Percentiles rank a stretch among this genome's conserved stretches.
phyloP scores from a whole-genome alignment of 2,329 filamentous ascomycete species.

The Pseudogymnoascus sp. region DNA sequence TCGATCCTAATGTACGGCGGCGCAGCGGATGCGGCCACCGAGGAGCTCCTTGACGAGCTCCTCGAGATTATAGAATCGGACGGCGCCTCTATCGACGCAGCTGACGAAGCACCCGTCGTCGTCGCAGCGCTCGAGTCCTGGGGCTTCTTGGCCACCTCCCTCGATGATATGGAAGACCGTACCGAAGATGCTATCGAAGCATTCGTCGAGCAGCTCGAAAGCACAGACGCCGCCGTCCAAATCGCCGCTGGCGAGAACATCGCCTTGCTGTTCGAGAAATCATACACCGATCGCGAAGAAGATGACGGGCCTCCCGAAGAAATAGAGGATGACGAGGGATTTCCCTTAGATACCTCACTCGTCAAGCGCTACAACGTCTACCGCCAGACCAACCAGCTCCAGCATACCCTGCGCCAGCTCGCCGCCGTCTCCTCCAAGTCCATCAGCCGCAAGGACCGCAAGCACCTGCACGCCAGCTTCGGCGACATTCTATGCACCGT shows the following conservation, averaged over 20 bases:
- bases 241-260: slow-evolving; percentile 66
- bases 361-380: slow-evolving; percentile 62
- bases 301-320: slow-evolving; percentile 35
- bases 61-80: slow-evolving; percentile 63
- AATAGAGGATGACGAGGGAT: slow-evolving; percentile 28
- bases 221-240: slow-evolving; percentile 52
- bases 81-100: slow-evolving; percentile 53
- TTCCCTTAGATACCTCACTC: slow-evolving; percentile 31
- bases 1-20: slow-evolving; percentile 58
- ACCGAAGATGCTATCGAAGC: slow-evolving; percentile 58
- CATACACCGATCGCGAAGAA: slow-evolving; percentile 35
- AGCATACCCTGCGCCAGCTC: slow-evolving; percentile 50
- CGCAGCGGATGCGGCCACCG: slow-evolving; percentile 51
- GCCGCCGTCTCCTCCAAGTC: slow-evolving; percentile 51
- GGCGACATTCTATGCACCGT: slow-evolving; percentile 58
- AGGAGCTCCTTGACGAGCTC: slow-evolving; percentile 57
- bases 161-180: slow-evolving; percentile 57
- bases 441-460: slow-evolving; percentile 59
- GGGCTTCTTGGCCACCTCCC: slow-evolving; percentile 57
- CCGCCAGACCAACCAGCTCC: slow-evolving; percentile 53
- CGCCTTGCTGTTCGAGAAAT: slow-evolving; percentile 64
- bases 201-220: slow-evolving; percentile 63
- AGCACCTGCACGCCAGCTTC: slow-evolving; percentile 58
- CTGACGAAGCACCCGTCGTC: slow-evolving; percentile 53
- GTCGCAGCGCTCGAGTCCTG: slow-evolving; percentile 60